phyloP scores from a whole-genome alignment of 177 flowering plant species.

The Vitis hybrid region DNA sequence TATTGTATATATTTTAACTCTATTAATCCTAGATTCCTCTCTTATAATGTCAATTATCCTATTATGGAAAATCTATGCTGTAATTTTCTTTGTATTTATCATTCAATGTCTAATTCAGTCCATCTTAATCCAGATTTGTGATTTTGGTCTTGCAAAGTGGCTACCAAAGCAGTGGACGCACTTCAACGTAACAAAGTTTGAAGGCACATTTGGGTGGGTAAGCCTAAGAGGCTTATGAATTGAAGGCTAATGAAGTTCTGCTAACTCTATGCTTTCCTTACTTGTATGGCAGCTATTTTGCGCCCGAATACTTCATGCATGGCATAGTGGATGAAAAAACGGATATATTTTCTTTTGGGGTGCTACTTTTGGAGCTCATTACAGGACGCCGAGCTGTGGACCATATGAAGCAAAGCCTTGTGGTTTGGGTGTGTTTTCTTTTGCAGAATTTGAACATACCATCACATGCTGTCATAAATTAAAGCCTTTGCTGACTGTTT shows the following conservation, averaged over 20 bases:
- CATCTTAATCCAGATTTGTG: slow-evolving; percentile 54
- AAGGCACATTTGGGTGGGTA: slow-evolving; percentile 85
- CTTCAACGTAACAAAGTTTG: slow-evolving; percentile 54
- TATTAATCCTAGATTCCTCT: neutral
- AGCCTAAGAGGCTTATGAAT: neutral
- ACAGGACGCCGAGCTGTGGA: slow-evolving; percentile 66
- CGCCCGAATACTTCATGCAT: slow-evolving; percentile 77
- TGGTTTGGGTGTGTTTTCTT: slow-evolving; percentile 52
- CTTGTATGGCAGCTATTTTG: slow-evolving; percentile 53
- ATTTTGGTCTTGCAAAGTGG: slow-evolving; percentile 84
- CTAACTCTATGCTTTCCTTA: neutral
- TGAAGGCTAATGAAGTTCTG: neutral
- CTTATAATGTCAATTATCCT: neutral
- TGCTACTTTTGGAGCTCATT: slow-evolving; percentile 65
- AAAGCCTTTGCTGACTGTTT: neutral
- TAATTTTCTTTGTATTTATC: neutral
- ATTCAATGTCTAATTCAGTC: neutral
- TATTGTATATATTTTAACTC: too few relatives aligned
- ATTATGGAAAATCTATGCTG: neutral
- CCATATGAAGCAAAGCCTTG: slow-evolving; percentile 47
- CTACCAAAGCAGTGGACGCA: slow-evolving; percentile 69
- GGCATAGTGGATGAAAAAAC: slow-evolving; percentile 77
- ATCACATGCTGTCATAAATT: neutral
- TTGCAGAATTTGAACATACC: neutral
- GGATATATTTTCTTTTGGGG: slow-evolving; percentile 71